Base-by-base conservation (phyloP, 1,284 basidiomycete genomes). In the Ceratobasidium sp. region DNA sequence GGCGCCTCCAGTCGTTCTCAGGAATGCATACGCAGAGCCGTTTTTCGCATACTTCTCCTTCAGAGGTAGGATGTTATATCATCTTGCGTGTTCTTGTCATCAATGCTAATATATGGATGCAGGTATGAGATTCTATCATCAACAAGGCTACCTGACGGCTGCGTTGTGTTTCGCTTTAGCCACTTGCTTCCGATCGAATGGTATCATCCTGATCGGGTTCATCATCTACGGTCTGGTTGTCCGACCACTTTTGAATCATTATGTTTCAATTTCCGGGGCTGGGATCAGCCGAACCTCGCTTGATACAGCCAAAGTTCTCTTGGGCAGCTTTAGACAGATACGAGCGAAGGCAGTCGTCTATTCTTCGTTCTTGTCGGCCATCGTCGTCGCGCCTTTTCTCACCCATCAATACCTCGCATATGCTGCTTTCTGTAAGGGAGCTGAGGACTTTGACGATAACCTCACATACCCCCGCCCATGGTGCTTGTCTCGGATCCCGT, bases 11-110 rank as follows among this genome's bases (percentile, higher is more conserved):
- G 89, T 91, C 0, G 80, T 94, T 16, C 85, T 87, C 18, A 84
- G 90, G 53, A 89, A 90, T 0, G 86, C 92, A 0, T 97, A 93
- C 77, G 89, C 85, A 52, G 97, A 98, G 78, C 90, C 94, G 0
- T 91, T 94, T 79, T 97, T 92, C 80, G 91, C 96, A 0, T 86
- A 88, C 71, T 80, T 92, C 16, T 90, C 92, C 0, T 95, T 96
- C 77, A 82, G 81, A 77, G 95, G 94, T 83, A 78, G n/a, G n/a
- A n/a, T n/a, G n/a, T n/a, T n/a, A n/a, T n/a, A n/a, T n/a, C n/a
- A n/a, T n/a, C n/a, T n/a, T n/a, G n/a, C n/a, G n/a, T n/a, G n/a
- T n/a, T n/a, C n/a, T n/a, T n/a, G n/a, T n/a, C n/a, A n/a, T n/a
- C n/a, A n/a, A n/a, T n/a, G n/a, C n/a, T n/a, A n/a, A n/a, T n/a